phyloP scores from a whole-genome alignment of 1,284 basidiomycete genomes.

The Ganoderma multipileum region DNA sequence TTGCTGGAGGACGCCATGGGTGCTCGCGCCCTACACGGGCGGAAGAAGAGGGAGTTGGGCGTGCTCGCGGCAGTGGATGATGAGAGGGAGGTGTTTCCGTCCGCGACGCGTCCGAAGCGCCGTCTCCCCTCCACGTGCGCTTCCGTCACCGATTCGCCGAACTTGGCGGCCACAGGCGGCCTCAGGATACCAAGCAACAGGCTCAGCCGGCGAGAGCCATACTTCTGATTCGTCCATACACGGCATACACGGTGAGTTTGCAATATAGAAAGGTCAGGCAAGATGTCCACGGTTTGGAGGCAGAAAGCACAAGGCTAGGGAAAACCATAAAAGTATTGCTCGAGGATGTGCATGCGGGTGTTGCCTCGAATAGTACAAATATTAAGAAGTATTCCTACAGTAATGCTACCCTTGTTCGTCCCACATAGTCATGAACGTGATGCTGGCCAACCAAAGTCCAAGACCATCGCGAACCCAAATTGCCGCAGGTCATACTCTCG shows the following conservation, averaged over 20 bases:
- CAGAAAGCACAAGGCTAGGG: neutral
- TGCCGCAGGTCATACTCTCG: slow-evolving; percentile 71
- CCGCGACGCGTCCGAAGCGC: slow-evolving; percentile 33
- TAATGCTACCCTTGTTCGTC: neutral
- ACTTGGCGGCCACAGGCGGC: neutral
- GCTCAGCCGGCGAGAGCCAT: neutral
- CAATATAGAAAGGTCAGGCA: neutral
- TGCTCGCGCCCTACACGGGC: slow-evolving; percentile 24
- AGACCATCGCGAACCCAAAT: slow-evolving; percentile 72
- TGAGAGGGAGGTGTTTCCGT: slow-evolving; percentile 16
- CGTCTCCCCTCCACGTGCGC: slow-evolving; percentile 22
- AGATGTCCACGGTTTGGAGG: neutral
- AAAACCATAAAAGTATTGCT: slow-evolving; percentile 4
- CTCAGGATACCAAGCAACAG: no score
- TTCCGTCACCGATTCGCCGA: slow-evolving; percentile 20
- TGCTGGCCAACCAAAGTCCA: slow-evolving; percentile 74
- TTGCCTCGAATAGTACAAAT: slow-evolving; percentile 14
- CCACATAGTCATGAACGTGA: slow-evolving; percentile 17
- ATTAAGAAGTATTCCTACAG: slow-evolving; percentile 13
- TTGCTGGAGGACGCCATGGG: slow-evolving; percentile 37
- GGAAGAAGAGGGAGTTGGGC: slow-evolving; percentile 8
- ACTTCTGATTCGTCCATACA: neutral
- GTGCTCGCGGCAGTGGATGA: slow-evolving; percentile 21
- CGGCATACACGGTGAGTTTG: neutral
- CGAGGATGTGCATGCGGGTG: slow-evolving; percentile 4